These are phyloP conservation scores for Wickerhamomyces bisporus DNA, from an alignment of 805 yeast species.

Conservation along the genomic window DNA sequence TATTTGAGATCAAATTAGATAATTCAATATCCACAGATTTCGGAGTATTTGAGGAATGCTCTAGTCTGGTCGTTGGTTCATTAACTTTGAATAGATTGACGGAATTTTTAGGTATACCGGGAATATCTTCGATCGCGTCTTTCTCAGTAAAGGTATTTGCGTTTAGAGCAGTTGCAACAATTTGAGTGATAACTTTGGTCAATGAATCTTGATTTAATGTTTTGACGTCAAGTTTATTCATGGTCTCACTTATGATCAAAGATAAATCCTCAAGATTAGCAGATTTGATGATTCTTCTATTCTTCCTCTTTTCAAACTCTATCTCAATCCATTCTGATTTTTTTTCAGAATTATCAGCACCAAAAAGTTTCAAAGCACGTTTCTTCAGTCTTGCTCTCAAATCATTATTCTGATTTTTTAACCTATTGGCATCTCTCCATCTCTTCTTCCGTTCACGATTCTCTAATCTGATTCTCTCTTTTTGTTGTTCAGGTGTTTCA, in stretches of 20 bases:
- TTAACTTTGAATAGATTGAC: constrained; percentile 27
- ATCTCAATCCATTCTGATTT: constrained; percentile 66
- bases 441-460: constrained; percentile 75
- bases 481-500: constrained; percentile 30
- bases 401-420: constrained; percentile 84
- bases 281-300: constrained; percentile 48
- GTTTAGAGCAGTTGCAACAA: constrained; percentile 16
- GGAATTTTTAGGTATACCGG: constrained; percentile 26
- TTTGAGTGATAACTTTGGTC: constrained; percentile 20
- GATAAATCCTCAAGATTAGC: constrained; percentile 26
- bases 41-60: background rate
- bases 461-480: constrained; percentile 56
- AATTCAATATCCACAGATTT: constrained; percentile 8
- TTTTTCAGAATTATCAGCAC: constrained; percentile 49
- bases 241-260: constrained; percentile 21
- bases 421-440: constrained; percentile 78
- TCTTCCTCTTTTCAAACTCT: constrained; percentile 64
- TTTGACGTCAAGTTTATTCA: constrained; percentile 38
- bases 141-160: background rate
- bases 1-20: constrained; percentile 5
- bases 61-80: constrained; percentile 8
- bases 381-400: constrained; percentile 71
- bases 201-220: constrained; percentile 37
- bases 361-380: constrained; percentile 64
- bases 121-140: constrained; percentile 11